Conservation (phyloP, 495 filamentous ascomycete species). For the Aspergillus nanangensis region DNA sequence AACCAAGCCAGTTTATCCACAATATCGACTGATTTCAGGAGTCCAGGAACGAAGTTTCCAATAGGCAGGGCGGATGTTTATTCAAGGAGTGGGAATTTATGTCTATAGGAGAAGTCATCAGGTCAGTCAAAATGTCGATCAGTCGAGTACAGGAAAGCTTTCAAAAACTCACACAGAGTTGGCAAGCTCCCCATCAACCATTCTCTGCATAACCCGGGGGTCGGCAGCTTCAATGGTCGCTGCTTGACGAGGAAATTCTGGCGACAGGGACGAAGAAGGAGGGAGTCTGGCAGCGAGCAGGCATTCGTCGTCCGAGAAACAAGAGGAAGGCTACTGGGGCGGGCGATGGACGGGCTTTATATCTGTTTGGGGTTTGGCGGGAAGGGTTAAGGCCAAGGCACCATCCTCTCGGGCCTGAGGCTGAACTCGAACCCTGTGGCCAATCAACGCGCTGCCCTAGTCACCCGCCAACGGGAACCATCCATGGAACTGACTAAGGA, state of each 20-base stretch:
- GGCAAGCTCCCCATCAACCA: constrained; percentile 18
- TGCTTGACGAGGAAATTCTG: constrained; percentile 9
- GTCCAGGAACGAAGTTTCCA: no score
- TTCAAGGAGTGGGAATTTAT: constrained; percentile 6
- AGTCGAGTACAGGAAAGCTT: not conserved
- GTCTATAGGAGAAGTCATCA: constrained; percentile 2
- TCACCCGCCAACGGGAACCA: constrained; percentile 2
- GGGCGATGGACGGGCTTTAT: constrained; percentile 7
- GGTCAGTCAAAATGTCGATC: constrained; percentile 1
- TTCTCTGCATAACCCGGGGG: constrained; percentile 13
- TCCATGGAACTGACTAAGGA: constrained; percentile 8
- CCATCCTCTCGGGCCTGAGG: constrained; percentile 11
- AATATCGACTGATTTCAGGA: no score
- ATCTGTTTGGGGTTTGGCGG: constrained; percentile 7
- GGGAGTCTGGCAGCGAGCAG: constrained; percentile 14
- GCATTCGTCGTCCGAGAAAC: constrained; percentile 37
- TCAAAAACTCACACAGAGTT: constrained; percentile 19
- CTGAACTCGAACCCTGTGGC: not conserved
- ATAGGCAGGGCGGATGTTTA: not conserved
- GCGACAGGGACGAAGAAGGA: constrained; percentile 16
- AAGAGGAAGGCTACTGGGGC: constrained; percentile 17
- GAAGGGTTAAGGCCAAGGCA: constrained; percentile 25
- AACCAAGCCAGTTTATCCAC: not conserved
- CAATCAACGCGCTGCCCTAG: constrained; percentile 1
- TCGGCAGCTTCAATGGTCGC: constrained; percentile 9